These are phyloP conservation scores for Aspergillus terreus DNA, from an alignment of 2,329 filamentous ascomycete genomes.

Conservation along the genomic window DNA sequence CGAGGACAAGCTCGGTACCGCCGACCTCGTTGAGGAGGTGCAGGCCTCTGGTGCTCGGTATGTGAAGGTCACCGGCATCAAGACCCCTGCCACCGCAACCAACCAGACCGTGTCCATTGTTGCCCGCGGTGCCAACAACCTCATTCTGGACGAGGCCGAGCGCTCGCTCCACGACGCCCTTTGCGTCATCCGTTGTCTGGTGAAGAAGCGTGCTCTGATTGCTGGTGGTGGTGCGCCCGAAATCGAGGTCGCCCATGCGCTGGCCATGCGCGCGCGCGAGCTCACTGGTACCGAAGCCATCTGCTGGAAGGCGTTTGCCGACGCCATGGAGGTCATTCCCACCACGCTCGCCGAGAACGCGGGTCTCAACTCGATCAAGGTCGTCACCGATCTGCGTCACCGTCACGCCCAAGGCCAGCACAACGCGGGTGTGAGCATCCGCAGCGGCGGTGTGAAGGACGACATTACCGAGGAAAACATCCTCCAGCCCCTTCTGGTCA, in stretches of 20 bases:
- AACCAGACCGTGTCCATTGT: constrained; percentile 90
- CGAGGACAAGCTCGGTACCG: constrained; percentile 93
- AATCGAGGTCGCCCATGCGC: constrained; percentile 87
- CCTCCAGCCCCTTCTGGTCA: constrained; percentile 89
- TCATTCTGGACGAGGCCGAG: constrained; percentile 96
- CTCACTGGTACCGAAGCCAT: constrained; percentile 91
- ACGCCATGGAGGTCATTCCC: constrained; percentile 94
- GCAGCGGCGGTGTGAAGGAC: constrained; percentile 92
- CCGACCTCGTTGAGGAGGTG: constrained; percentile 90
- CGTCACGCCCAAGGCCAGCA: constrained; percentile 92
- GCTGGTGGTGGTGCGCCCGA: constrained; percentile 94
- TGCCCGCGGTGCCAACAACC: constrained; percentile 84
- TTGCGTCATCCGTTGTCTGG: constrained; percentile 92
- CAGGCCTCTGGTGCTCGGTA: constrained; percentile 84
- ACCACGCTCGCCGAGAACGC: constrained; percentile 97
- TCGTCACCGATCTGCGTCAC: constrained; percentile 92
- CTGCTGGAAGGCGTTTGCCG: constrained; percentile 98
- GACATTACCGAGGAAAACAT: constrained; percentile 98
- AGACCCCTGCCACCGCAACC: constrained; percentile 55
- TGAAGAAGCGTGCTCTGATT: constrained; percentile 99
- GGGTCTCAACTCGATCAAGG: constrained; percentile 96
- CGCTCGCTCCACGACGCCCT: constrained; percentile 95
- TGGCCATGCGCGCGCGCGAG: constrained; percentile 76
- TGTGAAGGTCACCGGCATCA: constrained; percentile 92
- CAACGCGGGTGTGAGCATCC: constrained; percentile 97